phyloP scores from a whole-genome alignment of 1,284 basidiomycete species.

The Cryptococcus wingfieldii region DNA sequence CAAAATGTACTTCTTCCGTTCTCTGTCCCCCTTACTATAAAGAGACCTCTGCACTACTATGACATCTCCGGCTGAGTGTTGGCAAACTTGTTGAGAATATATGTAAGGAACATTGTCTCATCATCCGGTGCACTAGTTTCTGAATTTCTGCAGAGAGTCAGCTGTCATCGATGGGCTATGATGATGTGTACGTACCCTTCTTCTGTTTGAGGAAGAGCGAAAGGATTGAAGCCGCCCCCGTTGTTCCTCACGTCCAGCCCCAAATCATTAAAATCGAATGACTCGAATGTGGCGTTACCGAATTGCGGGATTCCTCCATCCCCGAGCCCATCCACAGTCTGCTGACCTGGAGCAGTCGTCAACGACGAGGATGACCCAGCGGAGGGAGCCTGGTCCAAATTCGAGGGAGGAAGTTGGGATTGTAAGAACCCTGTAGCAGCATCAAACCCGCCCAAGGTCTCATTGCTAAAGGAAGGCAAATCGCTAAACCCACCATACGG shows the following conservation, averaged over 20 bases:
- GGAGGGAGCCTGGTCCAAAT: constrained; percentile 2
- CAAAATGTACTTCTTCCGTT: neutral
- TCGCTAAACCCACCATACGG: constrained; percentile 8
- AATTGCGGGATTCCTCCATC: constrained; percentile 12
- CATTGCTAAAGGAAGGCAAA: constrained; percentile 9
- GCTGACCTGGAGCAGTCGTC: neutral
- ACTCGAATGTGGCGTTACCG: constrained; percentile 27
- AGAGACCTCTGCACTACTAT: constrained; percentile 1
- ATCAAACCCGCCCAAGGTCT: constrained; percentile 5
- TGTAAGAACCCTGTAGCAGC: constrained; percentile 1
- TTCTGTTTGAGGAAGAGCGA: constrained; percentile 45
- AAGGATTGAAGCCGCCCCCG: constrained; percentile 43
- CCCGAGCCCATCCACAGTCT: neutral
- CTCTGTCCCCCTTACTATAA: neutral
- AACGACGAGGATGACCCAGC: constrained; percentile 2
- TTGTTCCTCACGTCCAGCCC: constrained; percentile 20
- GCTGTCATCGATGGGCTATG: neutral
- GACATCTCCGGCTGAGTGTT: constrained; percentile 39
- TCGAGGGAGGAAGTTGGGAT: constrained; percentile 1
- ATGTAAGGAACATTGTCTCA: constrained; percentile 28
- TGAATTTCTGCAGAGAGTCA: constrained; percentile 3
- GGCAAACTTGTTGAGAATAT: constrained; percentile 46
- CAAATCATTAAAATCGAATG: constrained; percentile 43
- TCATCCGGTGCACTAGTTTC: constrained; percentile 20
- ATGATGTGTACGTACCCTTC: constrained; percentile 33